Conservation (phyloP, 768 basidiomycete species). For the Lactarius sanguifluus region DNA sequence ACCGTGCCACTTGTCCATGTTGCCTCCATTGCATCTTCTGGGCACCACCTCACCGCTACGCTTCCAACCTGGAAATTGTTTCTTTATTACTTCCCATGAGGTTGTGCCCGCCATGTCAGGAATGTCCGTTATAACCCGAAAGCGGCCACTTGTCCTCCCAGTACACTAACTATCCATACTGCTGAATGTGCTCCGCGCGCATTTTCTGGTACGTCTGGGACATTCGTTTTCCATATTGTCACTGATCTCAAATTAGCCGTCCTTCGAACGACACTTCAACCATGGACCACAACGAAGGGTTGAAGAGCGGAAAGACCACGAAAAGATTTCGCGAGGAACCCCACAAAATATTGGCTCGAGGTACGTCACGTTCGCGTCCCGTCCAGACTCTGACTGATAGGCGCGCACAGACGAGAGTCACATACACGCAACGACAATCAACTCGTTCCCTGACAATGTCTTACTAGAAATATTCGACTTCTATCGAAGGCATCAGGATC, state of each 20-base stretch:
- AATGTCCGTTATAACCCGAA: neutral
- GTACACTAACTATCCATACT: neutral
- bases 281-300: neutral
- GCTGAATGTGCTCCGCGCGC: neutral
- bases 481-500: neutral
- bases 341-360: neutral
- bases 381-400: neutral
- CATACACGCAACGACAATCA: neutral
- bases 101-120: neutral
- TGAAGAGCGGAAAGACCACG: neutral
- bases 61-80: too few species aligned
- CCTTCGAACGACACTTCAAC: neutral
- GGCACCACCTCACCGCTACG: too few species aligned
- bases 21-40: too few species aligned
- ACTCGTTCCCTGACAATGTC: conserved; percentile 11
- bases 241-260: neutral
- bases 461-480: conserved; percentile 15
- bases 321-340: neutral
- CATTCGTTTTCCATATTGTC: neutral
- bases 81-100: neutral
- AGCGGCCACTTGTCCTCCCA: neutral
- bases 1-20: too few species aligned
- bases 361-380: neutral
- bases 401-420: neutral
- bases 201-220: neutral